phyloP scores from a whole-genome alignment of 1,284 basidiomycete genomes.

The Boletus semigastroideus region DNA sequence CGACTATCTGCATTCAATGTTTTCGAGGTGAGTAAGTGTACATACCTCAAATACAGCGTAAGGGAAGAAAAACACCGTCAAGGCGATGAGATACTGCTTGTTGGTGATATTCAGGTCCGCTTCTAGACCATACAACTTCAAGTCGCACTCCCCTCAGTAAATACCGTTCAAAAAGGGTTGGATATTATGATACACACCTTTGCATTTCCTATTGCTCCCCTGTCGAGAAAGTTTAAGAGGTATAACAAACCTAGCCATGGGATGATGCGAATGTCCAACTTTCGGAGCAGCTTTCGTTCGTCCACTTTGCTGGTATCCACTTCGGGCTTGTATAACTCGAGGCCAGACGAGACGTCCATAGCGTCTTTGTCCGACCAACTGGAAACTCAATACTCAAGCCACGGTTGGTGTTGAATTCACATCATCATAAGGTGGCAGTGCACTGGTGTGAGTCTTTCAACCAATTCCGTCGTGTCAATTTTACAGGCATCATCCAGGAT shows the following conservation, averaged over 20 bases:
- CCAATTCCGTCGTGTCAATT: neutral
- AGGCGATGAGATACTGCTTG: constrained; percentile 51
- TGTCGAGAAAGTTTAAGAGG: constrained; percentile 60
- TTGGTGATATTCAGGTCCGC: constrained; percentile 48
- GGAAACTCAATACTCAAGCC: too few relatives aligned
- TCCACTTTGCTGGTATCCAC: constrained; percentile 43
- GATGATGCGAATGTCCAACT: constrained; percentile 51
- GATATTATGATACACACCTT: constrained; percentile 39
- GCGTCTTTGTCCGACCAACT: neutral
- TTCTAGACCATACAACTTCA: constrained; percentile 48
- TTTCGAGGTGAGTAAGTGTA: neutral
- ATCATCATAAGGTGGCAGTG: neutral
- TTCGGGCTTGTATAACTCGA: constrained; percentile 35
- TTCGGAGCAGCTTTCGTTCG: constrained; percentile 47
- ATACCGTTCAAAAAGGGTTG: neutral
- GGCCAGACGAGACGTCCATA: neutral
- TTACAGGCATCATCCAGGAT: constrained; percentile 37
- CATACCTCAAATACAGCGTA: constrained; percentile 53
- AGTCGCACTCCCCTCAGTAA: neutral
- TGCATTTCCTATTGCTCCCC: constrained; percentile 67
- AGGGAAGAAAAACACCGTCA: constrained; percentile 61
- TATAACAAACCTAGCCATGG: constrained; percentile 63
- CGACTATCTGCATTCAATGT: neutral
- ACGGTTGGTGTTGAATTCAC: too few relatives aligned
- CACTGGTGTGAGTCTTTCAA: neutral